These are phyloP conservation scores for Glycine soja DNA, from an alignment of 306 rosid genomes.

Conservation along the genomic window DNA sequence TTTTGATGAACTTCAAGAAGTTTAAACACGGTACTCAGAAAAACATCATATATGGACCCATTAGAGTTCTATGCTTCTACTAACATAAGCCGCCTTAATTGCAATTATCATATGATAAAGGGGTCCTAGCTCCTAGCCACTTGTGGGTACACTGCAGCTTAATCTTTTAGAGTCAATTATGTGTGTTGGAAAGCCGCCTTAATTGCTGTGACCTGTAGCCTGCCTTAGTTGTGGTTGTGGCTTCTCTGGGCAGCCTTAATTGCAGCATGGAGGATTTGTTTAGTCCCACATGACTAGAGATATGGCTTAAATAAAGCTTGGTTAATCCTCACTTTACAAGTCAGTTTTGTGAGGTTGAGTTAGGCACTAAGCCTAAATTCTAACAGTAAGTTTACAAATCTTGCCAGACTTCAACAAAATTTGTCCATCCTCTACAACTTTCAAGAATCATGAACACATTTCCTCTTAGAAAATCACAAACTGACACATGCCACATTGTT, in stretches of 20 bases:
- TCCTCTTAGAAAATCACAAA: conserved; percentile 20
- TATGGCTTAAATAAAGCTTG: neutral
- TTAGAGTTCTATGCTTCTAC: neutral
- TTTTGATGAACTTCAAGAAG: conserved; percentile 19
- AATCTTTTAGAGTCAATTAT: conserved; percentile 6
- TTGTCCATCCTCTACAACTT: neutral
- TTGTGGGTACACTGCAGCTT: neutral
- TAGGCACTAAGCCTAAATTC: neutral
- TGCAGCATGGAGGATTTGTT: neutral
- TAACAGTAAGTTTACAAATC: neutral
- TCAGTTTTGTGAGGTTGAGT: neutral
- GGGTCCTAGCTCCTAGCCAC: neutral
- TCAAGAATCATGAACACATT: neutral
- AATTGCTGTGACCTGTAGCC: too few species aligned
- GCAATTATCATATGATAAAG: neutral
- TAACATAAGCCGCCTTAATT: neutral
- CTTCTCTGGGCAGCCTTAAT: neutral
- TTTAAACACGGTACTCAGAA: neutral
- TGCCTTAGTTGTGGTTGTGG: too few species aligned
- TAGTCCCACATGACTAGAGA: neutral
- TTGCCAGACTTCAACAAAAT: conserved; percentile 8
- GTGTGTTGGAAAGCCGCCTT: neutral
- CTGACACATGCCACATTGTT: neutral
- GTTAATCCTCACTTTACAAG: neutral
- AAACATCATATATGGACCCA: neutral